These are phyloP conservation scores for Amaranthus cruentus DNA, from an alignment of 148 eudicot genomes.

Conservation along the genomic window DNA sequence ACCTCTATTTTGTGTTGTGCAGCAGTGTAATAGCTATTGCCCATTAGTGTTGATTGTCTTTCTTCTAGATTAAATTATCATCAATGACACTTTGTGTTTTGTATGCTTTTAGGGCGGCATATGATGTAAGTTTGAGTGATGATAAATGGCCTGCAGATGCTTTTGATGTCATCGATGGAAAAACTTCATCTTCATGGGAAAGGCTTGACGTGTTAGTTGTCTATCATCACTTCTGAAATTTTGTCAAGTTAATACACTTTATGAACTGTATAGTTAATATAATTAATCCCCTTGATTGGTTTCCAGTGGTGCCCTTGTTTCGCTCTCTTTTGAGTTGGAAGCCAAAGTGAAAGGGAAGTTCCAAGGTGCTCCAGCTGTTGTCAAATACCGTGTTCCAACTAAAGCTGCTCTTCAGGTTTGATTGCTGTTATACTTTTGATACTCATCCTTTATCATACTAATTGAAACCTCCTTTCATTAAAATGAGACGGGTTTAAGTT, in stretches of 20 bases:
- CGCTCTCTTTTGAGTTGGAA: conserved; percentile 77
- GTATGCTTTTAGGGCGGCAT: conserved; percentile 62
- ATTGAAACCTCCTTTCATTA: too few species aligned
- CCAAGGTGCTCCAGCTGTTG: conserved; percentile 74
- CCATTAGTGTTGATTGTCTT: not conserved
- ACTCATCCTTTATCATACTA: not conserved
- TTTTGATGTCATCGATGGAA: conserved; percentile 57
- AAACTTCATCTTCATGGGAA: conserved; percentile 83
- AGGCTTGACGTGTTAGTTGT: conserved; percentile 80
- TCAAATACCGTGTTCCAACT: conserved; percentile 81
- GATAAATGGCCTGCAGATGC: conserved; percentile 68
- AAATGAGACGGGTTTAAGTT: not conserved
- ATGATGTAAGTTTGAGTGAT: conserved; percentile 74
- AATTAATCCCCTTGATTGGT: conserved; percentile 5
- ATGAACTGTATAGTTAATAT: not conserved
- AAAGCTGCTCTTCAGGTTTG: conserved; percentile 81
- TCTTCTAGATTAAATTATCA: not conserved
- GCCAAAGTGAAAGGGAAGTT: conserved; percentile 55
- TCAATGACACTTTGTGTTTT: conserved; percentile 13
- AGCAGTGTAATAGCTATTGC: not conserved
- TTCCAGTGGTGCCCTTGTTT: conserved; percentile 63
- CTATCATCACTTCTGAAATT: not conserved
- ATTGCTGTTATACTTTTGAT: not conserved
- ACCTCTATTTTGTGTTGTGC: not conserved
- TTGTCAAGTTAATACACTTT: conserved; percentile 2